A percentile compares a stretch with the other conserved stretches of the same genome.
Evolutionary conservation across 306 rosid species (phyloP).

Genomic region (Prunus campanulata): DNA sequence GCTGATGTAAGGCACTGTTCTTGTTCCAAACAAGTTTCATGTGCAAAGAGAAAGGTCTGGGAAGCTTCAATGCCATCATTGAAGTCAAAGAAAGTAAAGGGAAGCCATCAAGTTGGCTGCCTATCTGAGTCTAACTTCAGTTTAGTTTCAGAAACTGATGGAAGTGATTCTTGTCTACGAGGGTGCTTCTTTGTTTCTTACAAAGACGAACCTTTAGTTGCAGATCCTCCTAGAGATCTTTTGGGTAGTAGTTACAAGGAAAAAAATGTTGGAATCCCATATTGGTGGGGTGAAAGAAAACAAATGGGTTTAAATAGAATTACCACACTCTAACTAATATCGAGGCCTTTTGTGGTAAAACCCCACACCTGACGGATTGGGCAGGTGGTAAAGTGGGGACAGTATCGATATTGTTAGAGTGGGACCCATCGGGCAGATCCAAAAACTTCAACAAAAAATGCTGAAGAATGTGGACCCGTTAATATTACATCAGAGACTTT

Average conservation of each 20-base stretch:
- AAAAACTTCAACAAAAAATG: neutral
- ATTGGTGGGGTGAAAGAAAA: too few species aligned
- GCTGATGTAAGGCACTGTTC: slow-evolving; percentile 35
- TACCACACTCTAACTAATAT: too few species aligned
- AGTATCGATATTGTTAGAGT: too few species aligned
- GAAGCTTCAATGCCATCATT: slow-evolving; percentile 77
- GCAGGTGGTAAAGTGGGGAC: too few species aligned
- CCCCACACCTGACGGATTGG: too few species aligned
- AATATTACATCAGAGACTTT: slow-evolving; percentile 35
- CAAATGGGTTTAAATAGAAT: too few species aligned
- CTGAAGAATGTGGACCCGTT: slow-evolving; percentile 30
- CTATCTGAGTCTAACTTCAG: slow-evolving; percentile 37
- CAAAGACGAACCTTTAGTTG: slow-evolving; percentile 22
- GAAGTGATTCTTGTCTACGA: slow-evolving; percentile 35
- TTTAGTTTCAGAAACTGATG: slow-evolving; percentile 36
- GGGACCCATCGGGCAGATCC: too few species aligned
- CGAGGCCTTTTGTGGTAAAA: too few species aligned
- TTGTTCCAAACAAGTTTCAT: slow-evolving; percentile 43
- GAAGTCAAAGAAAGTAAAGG: slow-evolving; percentile 88
- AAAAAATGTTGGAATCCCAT: neutral
- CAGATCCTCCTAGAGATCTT: slow-evolving; percentile 32
- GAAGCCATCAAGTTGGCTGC: slow-evolving; percentile 55
- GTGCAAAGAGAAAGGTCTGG: slow-evolving; percentile 72
- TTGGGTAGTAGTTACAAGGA: slow-evolving; percentile 11
- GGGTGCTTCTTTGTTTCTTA: slow-evolving; percentile 35